Base-by-base conservation (phyloP, 2,329 filamentous ascomycete species). In the Cladosporium cucumerinum region DNA sequence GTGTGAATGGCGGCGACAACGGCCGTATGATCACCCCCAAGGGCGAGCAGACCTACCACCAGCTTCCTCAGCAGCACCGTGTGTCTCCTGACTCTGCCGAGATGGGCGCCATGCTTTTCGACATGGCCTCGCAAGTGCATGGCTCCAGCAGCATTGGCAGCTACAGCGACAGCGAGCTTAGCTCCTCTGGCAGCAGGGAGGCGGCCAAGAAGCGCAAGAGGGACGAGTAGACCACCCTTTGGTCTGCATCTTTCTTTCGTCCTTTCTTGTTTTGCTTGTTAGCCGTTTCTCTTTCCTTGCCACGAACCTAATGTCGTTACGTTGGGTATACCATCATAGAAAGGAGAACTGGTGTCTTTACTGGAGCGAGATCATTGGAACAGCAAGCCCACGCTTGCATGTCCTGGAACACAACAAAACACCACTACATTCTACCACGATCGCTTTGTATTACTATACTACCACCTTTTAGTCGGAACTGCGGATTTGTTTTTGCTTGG, bases 71-170 rank as follows among this genome's bases (percentile, higher is more conserved):
- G 32, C 68, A 69, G 65, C 72, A 73, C 28, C 69, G 73, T 16
- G 68, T 73, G 65, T 73, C 70, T 65, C 74, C 71, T 72, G 89
- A 92, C 67, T 87, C 88, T 65, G 83, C 83, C 70, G 83, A 84
- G 65, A 85, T 92, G 66, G 91, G 92, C 70, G 89, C 89, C 74
- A 89, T 92, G 49, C 86, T 96, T 67, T 96, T 93, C 81, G 90
- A 93, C 77, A 87, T 74, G 59, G 72, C 92, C 63, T 88, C 91
- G 30, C 85, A 90, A 32, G 89, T 90, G 71, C 84, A 90, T 60
- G 87, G 90, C 43, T 88, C 88, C 5, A 76, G 77, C 63, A 79
- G 77, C 59, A 79, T 78, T 23, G 70, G 67, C 49, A 66, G 70
- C 69, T 75, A 71, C 68, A 74, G 72, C 6, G 73, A 74, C 46